phyloP scores from a whole-genome alignment of 2,329 filamentous ascomycete species.

The Botrytis paeoniae region DNA sequence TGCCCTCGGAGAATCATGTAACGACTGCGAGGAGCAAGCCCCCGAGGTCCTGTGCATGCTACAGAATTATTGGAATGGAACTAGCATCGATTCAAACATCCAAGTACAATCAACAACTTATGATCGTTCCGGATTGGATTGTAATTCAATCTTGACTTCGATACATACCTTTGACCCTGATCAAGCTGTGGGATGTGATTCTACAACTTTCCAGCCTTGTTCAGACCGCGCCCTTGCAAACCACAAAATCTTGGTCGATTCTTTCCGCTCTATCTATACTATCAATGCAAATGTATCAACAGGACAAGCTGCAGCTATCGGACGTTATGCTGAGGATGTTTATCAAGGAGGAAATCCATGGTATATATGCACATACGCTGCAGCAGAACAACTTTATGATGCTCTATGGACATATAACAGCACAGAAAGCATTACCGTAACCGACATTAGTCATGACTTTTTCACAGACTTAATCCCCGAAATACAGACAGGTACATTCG shows the following conservation, averaged over 20 bases:
- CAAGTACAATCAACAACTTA: slow-evolving; percentile 47
- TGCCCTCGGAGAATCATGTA: slow-evolving; percentile 57
- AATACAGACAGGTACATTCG: slow-evolving; percentile 59
- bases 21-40: slow-evolving; percentile 57
- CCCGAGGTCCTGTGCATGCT: slow-evolving; percentile 70
- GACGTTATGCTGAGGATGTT: slow-evolving; percentile 66
- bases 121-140: slow-evolving; percentile 65
- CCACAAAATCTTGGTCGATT: slow-evolving; percentile 70
- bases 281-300: slow-evolving; percentile 63
- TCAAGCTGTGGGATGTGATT: slow-evolving; percentile 55
- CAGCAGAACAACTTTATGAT: slow-evolving; percentile 45
- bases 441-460: slow-evolving; percentile 63
- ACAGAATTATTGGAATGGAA: slow-evolving; percentile 70
- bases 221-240: slow-evolving; percentile 59
- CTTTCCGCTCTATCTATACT: slow-evolving; percentile 63
- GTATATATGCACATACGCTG: slow-evolving; percentile 62
- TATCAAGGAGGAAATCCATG: slow-evolving; percentile 80
- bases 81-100: slow-evolving; percentile 68
- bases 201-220: slow-evolving; percentile 68
- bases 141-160: slow-evolving; percentile 64
- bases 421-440: slow-evolving; percentile 61
- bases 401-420: slow-evolving; percentile 68
- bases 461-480: slow-evolving; percentile 63
- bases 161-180: slow-evolving; percentile 68
- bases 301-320: slow-evolving; percentile 60